Evolutionary conservation across 768 basidiomycete genomes (phyloP), one percentile per base, ranked within the genome.

Genomic region (Daedaleopsis nitida): DNA sequence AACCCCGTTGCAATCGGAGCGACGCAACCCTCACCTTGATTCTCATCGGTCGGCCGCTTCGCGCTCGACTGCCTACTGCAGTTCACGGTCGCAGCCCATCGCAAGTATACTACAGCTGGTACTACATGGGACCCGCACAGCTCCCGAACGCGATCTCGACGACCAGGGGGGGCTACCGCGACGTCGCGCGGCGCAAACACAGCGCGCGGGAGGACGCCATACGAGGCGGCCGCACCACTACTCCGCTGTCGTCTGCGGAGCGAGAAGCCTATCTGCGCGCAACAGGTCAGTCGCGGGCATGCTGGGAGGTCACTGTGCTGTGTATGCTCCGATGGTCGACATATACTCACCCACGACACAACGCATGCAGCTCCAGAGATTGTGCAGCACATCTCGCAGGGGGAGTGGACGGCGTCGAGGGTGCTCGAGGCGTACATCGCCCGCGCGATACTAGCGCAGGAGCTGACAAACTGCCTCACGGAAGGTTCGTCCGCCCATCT

Each of bases 391-490:
- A 81, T 82, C 8, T 62, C 68, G 35, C 55, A 57, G 1, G 72
- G 79, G 1, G 55, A 70, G 65, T 82, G 81, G 81, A 83, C 81
- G 1, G 78, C 81, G 8, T 63, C 63, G 39, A 59, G 80, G 75
- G 83, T 73, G 67, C 77, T 70, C 73, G 81, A 68, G 17, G 78
- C 78, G 11, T 72, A 76, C 72, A 73, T 79, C 35, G 72, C 78
- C 7, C 79, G 75, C 11, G 80, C 80, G 3, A 79, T 66, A 24
- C 68, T 81, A 17, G 88, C 88, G 4, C 91, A 94, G 7, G 69
- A 74, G 27, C 76, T 75, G 63, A 89, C 86, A 3, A 93, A 92
- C 67, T 91, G 89, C 68, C 65, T 93, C 50, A 94, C 92, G 1
- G 92, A 94, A 81, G 84, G 92, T 88, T 44, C 56, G 76, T 61